Evolutionary conservation across 1,284 basidiomycete genomes (phyloP).

Genomic region (Boletellus deceptivus): DNA sequence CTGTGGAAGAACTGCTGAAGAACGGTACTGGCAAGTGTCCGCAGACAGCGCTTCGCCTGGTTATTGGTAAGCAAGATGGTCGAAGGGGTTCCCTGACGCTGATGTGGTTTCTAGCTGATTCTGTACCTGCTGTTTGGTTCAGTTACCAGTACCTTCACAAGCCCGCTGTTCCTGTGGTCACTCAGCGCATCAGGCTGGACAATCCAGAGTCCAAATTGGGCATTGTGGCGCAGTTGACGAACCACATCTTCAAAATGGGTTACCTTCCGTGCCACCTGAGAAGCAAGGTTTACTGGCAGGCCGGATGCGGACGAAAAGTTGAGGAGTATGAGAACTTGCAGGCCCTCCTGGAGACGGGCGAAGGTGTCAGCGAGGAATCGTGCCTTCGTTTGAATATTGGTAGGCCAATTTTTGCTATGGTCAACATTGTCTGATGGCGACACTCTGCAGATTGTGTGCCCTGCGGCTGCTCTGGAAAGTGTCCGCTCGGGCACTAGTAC

Average conservation of each 20-base stretch:
- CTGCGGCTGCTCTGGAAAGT: background rate
- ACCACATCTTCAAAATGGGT: constrained; percentile 42
- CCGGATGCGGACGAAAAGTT: constrained; percentile 36
- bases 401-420: constrained; percentile 17
- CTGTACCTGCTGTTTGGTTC: constrained; percentile 42
- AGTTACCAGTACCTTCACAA: constrained; percentile 40
- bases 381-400: constrained; percentile 42
- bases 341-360: constrained; percentile 35
- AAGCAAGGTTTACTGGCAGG: constrained; percentile 41
- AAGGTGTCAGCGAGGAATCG: constrained; percentile 39
- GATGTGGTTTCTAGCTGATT: constrained; percentile 34
- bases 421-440: background rate
- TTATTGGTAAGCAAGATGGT: constrained; percentile 38
- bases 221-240: constrained; percentile 43
- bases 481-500: background rate
- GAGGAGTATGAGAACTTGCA: constrained; percentile 37
- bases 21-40: constrained; percentile 41
- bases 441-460: constrained; percentile 9
- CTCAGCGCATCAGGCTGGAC: constrained; percentile 42
- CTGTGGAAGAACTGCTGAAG: constrained; percentile 40
- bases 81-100: background rate
- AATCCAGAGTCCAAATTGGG: constrained; percentile 30
- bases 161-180: constrained; percentile 29
- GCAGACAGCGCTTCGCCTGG: constrained; percentile 41
- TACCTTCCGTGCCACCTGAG: constrained; percentile 38